A percentile compares a stretch with the other conserved stretches of the same genome.
Conservation (phyloP, 2,329 filamentous ascomycete species). For the Beauveria brongniartii region DNA sequence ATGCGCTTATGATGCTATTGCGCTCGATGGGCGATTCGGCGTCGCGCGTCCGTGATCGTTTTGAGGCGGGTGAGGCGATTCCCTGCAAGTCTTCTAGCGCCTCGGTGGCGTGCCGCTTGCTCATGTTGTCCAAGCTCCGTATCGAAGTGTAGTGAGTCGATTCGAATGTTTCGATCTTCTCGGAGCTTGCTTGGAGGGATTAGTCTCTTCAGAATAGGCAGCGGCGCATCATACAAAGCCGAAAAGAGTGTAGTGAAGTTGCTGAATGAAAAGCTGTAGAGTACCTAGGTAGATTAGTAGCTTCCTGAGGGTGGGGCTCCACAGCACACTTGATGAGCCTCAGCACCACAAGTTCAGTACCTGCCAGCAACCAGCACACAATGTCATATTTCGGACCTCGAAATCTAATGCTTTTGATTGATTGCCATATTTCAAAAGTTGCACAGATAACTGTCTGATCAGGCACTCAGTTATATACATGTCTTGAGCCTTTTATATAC, state of each 20-base stretch:
- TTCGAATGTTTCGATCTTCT: background rate
- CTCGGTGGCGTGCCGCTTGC: constrained; percentile 53
- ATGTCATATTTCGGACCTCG: background rate
- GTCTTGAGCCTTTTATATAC: background rate
- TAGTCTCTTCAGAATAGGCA: background rate
- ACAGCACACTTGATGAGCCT: background rate
- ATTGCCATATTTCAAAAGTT: background rate
- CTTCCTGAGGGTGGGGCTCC: constrained; percentile 3
- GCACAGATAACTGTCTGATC: background rate
- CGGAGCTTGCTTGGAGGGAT: background rate
- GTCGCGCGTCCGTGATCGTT: constrained; percentile 47
- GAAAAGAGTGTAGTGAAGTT: background rate
- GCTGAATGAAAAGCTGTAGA: background rate
- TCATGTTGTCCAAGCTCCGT: constrained; percentile 22
- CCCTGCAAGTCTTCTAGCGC: constrained; percentile 49
- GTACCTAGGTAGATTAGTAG: background rate
- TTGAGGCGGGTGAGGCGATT: constrained; percentile 50
- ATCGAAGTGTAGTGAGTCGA: background rate
- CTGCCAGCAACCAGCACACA: background rate
- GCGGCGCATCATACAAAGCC: background rate
- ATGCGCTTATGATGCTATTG: constrained; percentile 23
- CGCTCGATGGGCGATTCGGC: constrained; percentile 28
- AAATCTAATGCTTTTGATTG: background rate
- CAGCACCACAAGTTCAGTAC: background rate
- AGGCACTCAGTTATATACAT: background rate